Evolutionary conservation across 352 stramenopile genomes (phyloP).

Genomic region (Phytophthora hybrid): DNA sequence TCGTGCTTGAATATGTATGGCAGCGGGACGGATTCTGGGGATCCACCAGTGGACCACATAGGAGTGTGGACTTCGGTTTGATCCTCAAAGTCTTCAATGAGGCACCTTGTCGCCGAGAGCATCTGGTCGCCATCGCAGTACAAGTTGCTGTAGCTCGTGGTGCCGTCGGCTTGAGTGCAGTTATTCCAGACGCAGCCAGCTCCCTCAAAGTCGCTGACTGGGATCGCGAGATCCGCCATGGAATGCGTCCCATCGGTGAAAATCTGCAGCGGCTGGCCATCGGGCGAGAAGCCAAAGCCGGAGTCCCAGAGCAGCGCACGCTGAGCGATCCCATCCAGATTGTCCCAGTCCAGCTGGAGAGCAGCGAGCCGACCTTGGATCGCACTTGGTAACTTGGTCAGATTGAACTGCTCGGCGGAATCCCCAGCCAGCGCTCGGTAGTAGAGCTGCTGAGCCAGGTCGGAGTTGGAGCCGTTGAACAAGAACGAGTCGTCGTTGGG

Average conservation of each 20-base stretch:
- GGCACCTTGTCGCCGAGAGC: not conserved
- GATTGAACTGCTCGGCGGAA: not conserved
- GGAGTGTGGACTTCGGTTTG: not conserved
- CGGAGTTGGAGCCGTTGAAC: constrained; percentile 28
- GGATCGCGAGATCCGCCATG: constrained; percentile 4
- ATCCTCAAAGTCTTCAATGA: not conserved
- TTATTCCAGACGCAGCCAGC: constrained; percentile 2
- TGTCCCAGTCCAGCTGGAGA: constrained; percentile 5
- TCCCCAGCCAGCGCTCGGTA: not conserved
- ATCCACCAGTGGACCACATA: constrained; percentile 7
- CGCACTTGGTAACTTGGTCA: not conserved
- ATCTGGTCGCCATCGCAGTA: constrained; percentile 4
- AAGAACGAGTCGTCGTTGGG: constrained; percentile 16
- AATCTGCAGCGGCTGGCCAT: constrained; percentile 1
- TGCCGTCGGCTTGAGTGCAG: constrained; percentile 5
- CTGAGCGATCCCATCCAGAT: not conserved
- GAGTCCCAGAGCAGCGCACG: constrained; percentile 1
- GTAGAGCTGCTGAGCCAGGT: constrained; percentile 33
- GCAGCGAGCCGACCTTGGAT: not conserved
- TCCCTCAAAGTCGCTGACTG: not conserved
- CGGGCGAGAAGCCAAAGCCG: not conserved
- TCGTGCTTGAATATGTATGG: not conserved
- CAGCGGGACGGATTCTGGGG: not conserved
- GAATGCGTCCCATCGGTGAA: constrained; percentile 8
- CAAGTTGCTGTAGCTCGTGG: not conserved